These are phyloP conservation scores for Chalara sp. DNA, from an alignment of 2,329 filamentous ascomycete species.

Conservation along the genomic window DNA sequence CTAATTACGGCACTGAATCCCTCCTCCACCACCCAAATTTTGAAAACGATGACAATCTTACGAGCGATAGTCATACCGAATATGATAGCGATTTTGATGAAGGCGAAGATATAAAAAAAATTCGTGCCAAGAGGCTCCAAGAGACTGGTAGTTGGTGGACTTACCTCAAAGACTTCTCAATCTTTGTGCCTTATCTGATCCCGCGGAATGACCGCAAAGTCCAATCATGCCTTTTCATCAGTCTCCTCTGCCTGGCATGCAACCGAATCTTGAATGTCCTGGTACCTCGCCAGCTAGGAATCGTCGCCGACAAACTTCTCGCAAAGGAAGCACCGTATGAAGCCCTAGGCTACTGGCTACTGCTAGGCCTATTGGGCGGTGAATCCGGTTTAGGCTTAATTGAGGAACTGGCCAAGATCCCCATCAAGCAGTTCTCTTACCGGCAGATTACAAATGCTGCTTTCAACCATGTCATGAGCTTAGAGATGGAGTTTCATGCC, in stretches of 20 bases:
- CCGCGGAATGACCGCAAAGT: background rate
- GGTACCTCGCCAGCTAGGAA: background rate
- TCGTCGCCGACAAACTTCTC: background rate
- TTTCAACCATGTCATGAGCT: background rate
- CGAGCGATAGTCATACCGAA: background rate
- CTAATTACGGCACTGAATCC: background rate
- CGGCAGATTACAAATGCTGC: background rate
- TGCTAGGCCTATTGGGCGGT: background rate
- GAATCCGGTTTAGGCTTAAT: background rate
- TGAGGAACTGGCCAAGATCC: background rate
- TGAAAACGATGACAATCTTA: background rate
- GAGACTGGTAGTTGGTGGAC: background rate
- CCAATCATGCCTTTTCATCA: background rate
- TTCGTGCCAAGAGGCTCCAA: background rate
- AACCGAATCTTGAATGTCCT: background rate
- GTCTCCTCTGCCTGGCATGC: background rate
- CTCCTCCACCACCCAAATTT: background rate
- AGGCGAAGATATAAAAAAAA: background rate
- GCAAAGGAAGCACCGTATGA: background rate
- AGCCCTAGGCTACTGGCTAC: background rate
- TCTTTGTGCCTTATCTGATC: background rate
- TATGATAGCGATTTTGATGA: background rate
- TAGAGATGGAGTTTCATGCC: background rate
- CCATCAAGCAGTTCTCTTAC: background rate
- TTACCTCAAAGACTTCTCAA: background rate